Percentiles rank a stretch among this genome's conserved stretches.
These are phyloP conservation scores for Thraustochytrium sp. DNA, from an alignment of 352 stramenopile species.

Conservation along the genomic window DNA sequence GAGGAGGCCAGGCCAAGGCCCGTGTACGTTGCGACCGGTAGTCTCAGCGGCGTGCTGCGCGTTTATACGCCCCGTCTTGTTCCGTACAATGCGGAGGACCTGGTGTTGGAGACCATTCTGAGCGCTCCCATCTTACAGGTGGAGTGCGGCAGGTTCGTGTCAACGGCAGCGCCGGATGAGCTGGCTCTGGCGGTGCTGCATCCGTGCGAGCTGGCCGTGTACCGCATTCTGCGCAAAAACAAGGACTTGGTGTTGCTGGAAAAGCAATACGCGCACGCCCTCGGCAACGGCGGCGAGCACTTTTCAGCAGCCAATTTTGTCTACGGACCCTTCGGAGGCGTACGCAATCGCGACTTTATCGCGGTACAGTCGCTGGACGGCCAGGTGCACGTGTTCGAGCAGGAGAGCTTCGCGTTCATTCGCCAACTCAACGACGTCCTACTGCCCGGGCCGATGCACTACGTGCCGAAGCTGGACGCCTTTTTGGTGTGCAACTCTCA, in stretches of 20 bases:
- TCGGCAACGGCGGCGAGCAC: constrained; percentile 75
- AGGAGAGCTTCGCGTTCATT: constrained; percentile 76
- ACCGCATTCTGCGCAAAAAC: constrained; percentile 68
- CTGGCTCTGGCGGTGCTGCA: constrained; percentile 74
- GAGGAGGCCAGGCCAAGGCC: too few species aligned
- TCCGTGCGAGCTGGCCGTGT: constrained; percentile 67
- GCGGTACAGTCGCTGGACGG: constrained; percentile 83
- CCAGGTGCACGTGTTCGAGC: constrained; percentile 81
- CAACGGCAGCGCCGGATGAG: constrained; percentile 55
- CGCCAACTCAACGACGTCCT: constrained; percentile 71
- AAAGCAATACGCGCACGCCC: constrained; percentile 70
- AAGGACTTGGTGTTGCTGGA: constrained; percentile 52
- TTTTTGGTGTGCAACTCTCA: constrained; percentile 71
- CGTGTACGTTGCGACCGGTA: constrained; percentile 65
- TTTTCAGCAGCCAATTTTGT: constrained; percentile 84
- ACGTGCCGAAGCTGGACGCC: constrained; percentile 67
- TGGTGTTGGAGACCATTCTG: constrained; percentile 75
- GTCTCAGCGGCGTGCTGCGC: constrained; percentile 70
- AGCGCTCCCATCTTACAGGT: constrained; percentile 75
- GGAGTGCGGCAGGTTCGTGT: constrained; percentile 70
- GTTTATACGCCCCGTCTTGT: constrained; percentile 69
- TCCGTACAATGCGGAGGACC: constrained; percentile 76
- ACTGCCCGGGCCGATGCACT: constrained; percentile 69
- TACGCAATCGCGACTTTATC: constrained; percentile 61
- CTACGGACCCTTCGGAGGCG: constrained; percentile 64